These are phyloP conservation scores for Pseudomicrostroma phylloplanum DNA, from an alignment of 1,284 basidiomycete species.

Conservation along the genomic window DNA sequence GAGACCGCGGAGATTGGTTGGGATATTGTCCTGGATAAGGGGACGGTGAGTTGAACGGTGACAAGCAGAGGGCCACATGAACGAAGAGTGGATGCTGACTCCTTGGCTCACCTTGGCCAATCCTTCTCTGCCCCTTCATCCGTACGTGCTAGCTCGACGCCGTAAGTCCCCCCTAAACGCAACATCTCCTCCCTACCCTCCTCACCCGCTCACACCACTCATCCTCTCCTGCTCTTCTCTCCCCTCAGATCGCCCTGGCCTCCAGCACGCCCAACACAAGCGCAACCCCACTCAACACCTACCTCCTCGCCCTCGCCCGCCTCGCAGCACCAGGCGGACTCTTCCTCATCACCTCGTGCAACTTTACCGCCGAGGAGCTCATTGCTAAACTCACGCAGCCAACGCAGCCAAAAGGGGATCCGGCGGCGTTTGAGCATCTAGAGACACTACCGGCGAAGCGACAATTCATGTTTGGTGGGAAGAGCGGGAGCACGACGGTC, in stretches of 20 bases:
- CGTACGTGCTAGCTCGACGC: too few species aligned
- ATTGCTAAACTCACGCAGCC: neutral
- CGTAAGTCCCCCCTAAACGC: too few species aligned
- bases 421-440: neutral
- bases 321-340: neutral
- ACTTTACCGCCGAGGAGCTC: neutral
- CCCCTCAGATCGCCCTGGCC: neutral
- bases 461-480: neutral
- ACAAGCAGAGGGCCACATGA: too few species aligned
- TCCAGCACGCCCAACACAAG: too few species aligned
- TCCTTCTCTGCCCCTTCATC: too few species aligned
- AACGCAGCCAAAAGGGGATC: neutral
- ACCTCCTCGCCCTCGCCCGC: too few species aligned
- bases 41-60: neutral
- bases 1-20: neutral
- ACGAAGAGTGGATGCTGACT: too few species aligned
- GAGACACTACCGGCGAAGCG: neutral
- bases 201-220: neutral
- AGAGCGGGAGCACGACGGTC: neutral
- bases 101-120: too few species aligned
- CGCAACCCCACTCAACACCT: too few species aligned
- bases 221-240: neutral
- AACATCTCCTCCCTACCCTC: neutral
- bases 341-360: constrained; percentile 1
- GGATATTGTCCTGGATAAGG: constrained; percentile 4